Base-by-base conservation (phyloP, 2,329 filamentous ascomycete species). In the Periglandula ipomoeae region DNA sequence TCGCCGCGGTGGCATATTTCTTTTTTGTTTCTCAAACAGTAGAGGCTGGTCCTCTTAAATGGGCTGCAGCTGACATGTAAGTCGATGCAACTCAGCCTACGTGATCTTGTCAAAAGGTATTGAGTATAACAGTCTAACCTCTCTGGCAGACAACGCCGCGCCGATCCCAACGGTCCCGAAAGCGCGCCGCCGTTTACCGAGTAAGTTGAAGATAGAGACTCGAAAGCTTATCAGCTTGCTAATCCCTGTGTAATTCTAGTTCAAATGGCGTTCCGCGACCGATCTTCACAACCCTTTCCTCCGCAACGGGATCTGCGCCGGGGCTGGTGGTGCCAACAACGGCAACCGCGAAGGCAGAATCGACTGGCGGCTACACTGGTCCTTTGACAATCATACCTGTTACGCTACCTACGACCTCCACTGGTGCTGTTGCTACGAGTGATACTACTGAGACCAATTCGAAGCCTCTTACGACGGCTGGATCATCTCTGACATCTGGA, bases 21-120 rank as follows among this genome's bases (percentile, higher is more conserved):
- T 55, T 66, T 50, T 50, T 62, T 46, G 49, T 55, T 56, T 53
- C 56, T 19, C 58, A 61, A 52, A 60, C 52, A 48, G 56, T 56
- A 22, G 56, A 63, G 61, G 65, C 65, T 55, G 65, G 65, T 55
- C 68, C 62, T 61, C 55, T 65, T 27, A 58, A 57, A 47, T 59
- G 64, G 62, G 60, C 57, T 54, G 55, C 59, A 55, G 54, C 55
- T 54, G 61, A 54, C 54, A 50, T 61, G 64, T 67, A 53, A 46
- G 61, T 55, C 35, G 27, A 20, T 8, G 17, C 24, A 6, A 11
- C n/a, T 23, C 4, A 22, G 9, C 22, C 19, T n/a, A 2, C 4
- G 17, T 5, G 1, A 17, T 19, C 22, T 17, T 39, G 34, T 27
- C 15, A 17, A 22, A 47, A 24, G 6, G 17, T 6, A 23, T 8